Conservation (phyloP, 140 eudicot genomes). For the Stevia rebaudiana region DNA sequence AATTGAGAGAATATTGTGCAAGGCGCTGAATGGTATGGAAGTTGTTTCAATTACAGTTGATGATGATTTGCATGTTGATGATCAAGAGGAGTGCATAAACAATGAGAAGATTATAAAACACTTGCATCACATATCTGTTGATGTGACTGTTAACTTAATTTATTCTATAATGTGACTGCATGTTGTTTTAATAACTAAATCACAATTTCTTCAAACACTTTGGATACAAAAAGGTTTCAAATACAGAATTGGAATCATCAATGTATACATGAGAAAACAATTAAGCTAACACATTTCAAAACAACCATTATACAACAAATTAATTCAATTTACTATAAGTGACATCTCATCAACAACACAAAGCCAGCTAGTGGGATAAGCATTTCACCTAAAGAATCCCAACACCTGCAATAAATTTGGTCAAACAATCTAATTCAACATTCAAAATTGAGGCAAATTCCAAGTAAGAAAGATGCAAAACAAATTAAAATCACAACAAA, state of each 20-base stretch:
- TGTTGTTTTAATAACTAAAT: not conserved
- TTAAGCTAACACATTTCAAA: too few relatives aligned
- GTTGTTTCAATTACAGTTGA: constrained; percentile 47
- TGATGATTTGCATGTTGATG: constrained; percentile 54
- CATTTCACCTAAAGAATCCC: not conserved
- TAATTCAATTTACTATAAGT: not conserved
- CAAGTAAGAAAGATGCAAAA: not conserved
- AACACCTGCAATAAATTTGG: not conserved
- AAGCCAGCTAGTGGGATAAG: not conserved
- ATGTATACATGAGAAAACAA: not conserved
- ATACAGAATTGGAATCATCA: not conserved
- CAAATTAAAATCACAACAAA: not conserved
- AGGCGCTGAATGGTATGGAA: constrained; percentile 60
- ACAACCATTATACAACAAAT: not conserved
- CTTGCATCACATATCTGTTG: constrained; percentile 6
- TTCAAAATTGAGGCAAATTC: not conserved
- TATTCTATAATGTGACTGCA: not conserved
- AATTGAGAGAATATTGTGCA: constrained; percentile 47
- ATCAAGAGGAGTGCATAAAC: constrained; percentile 46
- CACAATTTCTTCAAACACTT: not conserved
- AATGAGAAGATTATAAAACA: constrained; percentile 31
- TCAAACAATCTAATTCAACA: not conserved
- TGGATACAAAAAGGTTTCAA: not conserved
- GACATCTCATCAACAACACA: not conserved
- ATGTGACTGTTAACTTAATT: constrained; percentile 1